A percentile compares a stretch with the other conserved stretches of the same genome.
Conservation (phyloP, 257 asterid genomes). For the Leonotis leonurus region DNA sequence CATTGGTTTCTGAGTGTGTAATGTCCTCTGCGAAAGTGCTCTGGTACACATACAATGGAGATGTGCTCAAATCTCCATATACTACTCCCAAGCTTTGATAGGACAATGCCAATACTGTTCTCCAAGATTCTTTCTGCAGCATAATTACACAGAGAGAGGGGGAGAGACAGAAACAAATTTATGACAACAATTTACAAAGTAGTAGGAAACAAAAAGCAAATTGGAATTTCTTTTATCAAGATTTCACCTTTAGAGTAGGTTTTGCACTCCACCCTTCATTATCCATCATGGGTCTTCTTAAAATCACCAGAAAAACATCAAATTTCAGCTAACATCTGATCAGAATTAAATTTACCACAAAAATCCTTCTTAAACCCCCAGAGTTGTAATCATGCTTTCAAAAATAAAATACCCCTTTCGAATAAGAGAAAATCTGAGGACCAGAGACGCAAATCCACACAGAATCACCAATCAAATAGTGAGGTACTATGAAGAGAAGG, state of each 20-base stretch:
- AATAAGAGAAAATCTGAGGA: conserved; percentile 5
- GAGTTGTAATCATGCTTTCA: not conserved
- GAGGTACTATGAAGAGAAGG: conserved; percentile 15
- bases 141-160: not conserved
- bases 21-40: conserved; percentile 97
- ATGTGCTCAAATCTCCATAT: conserved; percentile 89
- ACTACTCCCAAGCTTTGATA: conserved; percentile 94
- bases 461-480: conserved; percentile 6
- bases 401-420: not conserved
- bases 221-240: not conserved
- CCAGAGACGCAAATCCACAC: conserved; percentile 25
- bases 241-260: conserved; percentile 54
- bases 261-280: conserved; percentile 49
- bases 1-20: conserved; percentile 80
- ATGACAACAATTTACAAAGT: not conserved
- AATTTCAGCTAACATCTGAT: conserved; percentile 16
- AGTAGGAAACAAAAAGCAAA: not conserved
- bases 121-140: conserved; percentile 81
- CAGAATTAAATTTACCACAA: not conserved
- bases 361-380: conserved; percentile 18
- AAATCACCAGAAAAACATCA: conserved; percentile 34
- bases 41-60: conserved; percentile 88
- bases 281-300: conserved; percentile 54
- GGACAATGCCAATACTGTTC: conserved; percentile 64
- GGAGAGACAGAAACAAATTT: not conserved